Conservation (phyloP, 1,139 yeast species). For the Yamadazyma pseudoaaseri region DNA sequence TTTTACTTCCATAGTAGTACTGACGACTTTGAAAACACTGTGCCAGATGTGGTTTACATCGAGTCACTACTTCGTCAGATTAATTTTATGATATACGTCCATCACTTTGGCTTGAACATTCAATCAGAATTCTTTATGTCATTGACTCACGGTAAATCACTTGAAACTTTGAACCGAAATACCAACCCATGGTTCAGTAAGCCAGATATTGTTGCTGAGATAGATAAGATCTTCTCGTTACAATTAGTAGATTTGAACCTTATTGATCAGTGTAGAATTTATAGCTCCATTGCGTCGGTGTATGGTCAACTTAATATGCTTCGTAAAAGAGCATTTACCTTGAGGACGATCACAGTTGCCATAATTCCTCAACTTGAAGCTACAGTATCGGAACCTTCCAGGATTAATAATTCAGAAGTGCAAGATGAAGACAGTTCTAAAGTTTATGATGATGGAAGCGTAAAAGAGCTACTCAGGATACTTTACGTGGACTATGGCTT, state of each 20-base stretch:
- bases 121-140: constrained; percentile 40
- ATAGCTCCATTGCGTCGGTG: constrained; percentile 63
- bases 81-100: constrained; percentile 57
- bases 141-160: constrained; percentile 13
- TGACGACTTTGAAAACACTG: constrained; percentile 65
- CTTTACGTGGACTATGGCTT: constrained; percentile 46
- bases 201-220: constrained; percentile 49
- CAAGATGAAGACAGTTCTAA: not conserved
- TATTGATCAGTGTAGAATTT: constrained; percentile 58
- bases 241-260: constrained; percentile 45
- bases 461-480: constrained; percentile 36
- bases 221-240: constrained; percentile 43
- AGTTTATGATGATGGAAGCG: constrained; percentile 7
- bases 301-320: constrained; percentile 60
- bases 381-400: not conserved
- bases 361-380: constrained; percentile 43
- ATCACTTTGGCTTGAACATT: constrained; percentile 49
- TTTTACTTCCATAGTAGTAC: constrained; percentile 61
- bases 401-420: constrained; percentile 8
- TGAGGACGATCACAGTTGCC: constrained; percentile 58
- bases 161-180: constrained; percentile 7
- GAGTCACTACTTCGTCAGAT: constrained; percentile 68
- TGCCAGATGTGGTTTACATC: constrained; percentile 78
- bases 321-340: constrained; percentile 69
- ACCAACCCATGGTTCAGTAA: constrained; percentile 22